Evolutionary conservation across 257 asterid genomes (phyloP), one percentile per base, ranked within the genome.

Genomic region (Solanum gracilifrons): DNA sequence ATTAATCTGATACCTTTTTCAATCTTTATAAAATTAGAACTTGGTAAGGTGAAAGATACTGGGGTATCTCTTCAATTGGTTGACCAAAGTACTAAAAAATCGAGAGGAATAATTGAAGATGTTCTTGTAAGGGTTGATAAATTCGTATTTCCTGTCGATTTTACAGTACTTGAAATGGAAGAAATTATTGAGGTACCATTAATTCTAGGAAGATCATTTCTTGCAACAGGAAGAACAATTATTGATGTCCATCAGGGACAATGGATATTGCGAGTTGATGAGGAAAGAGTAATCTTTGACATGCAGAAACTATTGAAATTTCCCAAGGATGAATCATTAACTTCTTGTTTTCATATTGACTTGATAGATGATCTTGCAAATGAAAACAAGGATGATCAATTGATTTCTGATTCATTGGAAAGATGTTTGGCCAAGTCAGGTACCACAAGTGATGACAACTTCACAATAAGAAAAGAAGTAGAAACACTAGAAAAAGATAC

Each of bases 351-450:
- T 21, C 27, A 58, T 2, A 8, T 8, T 58, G 68, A 58, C 5
- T 21, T 58, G 5, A 3, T 58, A 58, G 10, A 58, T 8, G 5
- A 7, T 4, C 72, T n/a, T 4, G 18, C 1, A 64, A 1, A 64
- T 64, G 72, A n/a, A 64, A n/a, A 64, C 1, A 64, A 10, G 13
- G 32, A 64, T n/a, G 72, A 64, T n/a, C 72, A 64, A 0, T 64
- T 64, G 6, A 11, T n/a, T 9, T 4, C 2, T 1, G 1, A 64
- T n/a, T n/a, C 16, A 23, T 1, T n/a, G 1, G 15, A n/a, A n/a
- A 64, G 72, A 64, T 64, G 72, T n/a, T 9, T 64, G 16, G 3
- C 31, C 72, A 64, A 64, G 16, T 64, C 8, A 64, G 16, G 72
- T 10, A n/a, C 16, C 31, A 64, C 1, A 64, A 64, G 32, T n/a